Percentiles rank a stretch among this genome's conserved stretches.
These are phyloP conservation scores for Saturnispora ahearnii DNA, from an alignment of 805 yeast species.

Conservation along the genomic window DNA sequence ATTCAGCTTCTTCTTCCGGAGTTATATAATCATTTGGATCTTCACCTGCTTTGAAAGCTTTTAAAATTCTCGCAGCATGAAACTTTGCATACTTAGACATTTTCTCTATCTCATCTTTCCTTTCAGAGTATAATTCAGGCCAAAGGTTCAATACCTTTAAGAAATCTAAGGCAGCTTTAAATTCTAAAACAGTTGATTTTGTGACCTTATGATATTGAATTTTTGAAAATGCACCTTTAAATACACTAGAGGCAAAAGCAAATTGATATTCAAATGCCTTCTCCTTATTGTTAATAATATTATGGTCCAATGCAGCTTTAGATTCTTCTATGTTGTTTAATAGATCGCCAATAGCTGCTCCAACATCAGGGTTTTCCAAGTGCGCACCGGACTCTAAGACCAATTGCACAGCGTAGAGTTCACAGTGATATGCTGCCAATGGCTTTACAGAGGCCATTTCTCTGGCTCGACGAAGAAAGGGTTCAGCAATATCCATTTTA, in stretches of 20 bases:
- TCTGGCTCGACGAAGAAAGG: constrained; percentile 43
- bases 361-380: constrained; percentile 43
- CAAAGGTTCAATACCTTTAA: constrained; percentile 40
- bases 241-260: constrained; percentile 50
- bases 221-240: constrained; percentile 43
- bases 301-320: constrained; percentile 31
- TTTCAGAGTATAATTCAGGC: constrained; percentile 22
- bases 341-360: constrained; percentile 48
- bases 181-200: constrained; percentile 39
- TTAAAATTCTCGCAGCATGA: constrained; percentile 51
- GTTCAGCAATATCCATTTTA: constrained; percentile 29
- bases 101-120: constrained; percentile 19
- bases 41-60: constrained; percentile 37
- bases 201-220: constrained; percentile 35
- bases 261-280: constrained; percentile 48
- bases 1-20: constrained; percentile 28
- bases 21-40: constrained; percentile 51
- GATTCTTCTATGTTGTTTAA: constrained; percentile 45
- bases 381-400: constrained; percentile 58
- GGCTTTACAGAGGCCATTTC: constrained; percentile 57
- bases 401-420: constrained; percentile 63
- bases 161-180: constrained; percentile 48
- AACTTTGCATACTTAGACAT: constrained; percentile 54
- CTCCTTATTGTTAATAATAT: constrained; percentile 50
- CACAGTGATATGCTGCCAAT: constrained; percentile 63